Percentiles rank a stretch among this genome's conserved stretches.
Conservation (phyloP, 768 basidiomycete genomes). For the Goffeauzyma gilvescens region DNA sequence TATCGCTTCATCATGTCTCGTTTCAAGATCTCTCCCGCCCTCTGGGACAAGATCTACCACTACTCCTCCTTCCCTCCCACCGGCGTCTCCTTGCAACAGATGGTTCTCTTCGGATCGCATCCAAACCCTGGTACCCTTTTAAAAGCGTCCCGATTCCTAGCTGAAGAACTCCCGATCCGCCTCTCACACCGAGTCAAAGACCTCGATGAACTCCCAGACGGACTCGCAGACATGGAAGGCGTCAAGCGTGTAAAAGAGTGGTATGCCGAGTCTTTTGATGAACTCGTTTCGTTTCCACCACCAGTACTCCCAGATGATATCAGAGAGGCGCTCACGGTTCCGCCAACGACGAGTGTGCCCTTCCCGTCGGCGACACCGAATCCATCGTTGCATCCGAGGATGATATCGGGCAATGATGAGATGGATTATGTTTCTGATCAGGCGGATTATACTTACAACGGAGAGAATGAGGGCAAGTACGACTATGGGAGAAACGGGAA, state of each 20-base stretch:
- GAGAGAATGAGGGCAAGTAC: no score
- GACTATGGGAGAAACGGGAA: constrained; percentile 16
- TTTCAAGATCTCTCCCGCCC: constrained; percentile 44
- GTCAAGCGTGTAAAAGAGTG: constrained; percentile 88
- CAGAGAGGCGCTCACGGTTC: constrained; percentile 39
- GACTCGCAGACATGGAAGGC: constrained; percentile 71
- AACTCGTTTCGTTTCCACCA: constrained; percentile 42
- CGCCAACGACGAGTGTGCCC: constrained; percentile 31
- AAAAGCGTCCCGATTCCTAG: constrained; percentile 40
- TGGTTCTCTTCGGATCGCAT: constrained; percentile 94
- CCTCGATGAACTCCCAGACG: constrained; percentile 80
- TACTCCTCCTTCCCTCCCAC: constrained; percentile 86
- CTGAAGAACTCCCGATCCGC: constrained; percentile 85
- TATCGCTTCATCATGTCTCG: constrained; percentile 22
- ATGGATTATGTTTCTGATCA: no score
- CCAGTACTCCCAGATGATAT: constrained; percentile 51
- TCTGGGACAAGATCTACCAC: constrained; percentile 82
- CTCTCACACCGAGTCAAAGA: constrained; percentile 92
- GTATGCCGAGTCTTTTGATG: constrained; percentile 98
- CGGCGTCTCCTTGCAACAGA: constrained; percentile 52
- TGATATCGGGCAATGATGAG: no score
- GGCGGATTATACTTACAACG: no score
- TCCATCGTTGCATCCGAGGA: constrained; percentile 27
- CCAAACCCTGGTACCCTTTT: constrained; percentile 83
- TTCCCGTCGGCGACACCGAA: constrained; percentile 46